phyloP scores from a whole-genome alignment of 2,329 filamentous ascomycete genomes.

The Tolypocladium nubicola region DNA sequence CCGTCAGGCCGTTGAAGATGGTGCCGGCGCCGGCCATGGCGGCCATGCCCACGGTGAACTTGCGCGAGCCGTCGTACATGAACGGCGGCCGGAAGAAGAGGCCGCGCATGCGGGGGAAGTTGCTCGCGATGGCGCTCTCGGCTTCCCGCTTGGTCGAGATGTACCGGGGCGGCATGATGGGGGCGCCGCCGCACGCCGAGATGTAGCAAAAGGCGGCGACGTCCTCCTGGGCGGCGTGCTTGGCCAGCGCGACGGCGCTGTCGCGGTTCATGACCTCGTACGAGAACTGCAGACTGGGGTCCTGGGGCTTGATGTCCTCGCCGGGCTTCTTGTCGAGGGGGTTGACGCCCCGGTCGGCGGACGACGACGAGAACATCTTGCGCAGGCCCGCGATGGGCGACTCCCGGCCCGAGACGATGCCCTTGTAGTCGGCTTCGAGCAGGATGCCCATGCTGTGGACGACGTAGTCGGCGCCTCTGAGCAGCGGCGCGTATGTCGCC shows the following conservation, averaged over 20 bases:
- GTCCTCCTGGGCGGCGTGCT: slow-evolving; percentile 56
- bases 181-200: slow-evolving; percentile 77
- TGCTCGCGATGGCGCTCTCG: slow-evolving; percentile 61
- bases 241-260: slow-evolving; percentile 70
- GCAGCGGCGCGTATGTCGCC: slow-evolving; percentile 63
- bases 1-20: slow-evolving; percentile 66
- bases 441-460: slow-evolving; percentile 95
- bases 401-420: slow-evolving; percentile 72
- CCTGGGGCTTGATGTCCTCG: slow-evolving; percentile 52
- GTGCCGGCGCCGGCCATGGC: slow-evolving; percentile 64
- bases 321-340: slow-evolving; percentile 53
- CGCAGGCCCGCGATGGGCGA: slow-evolving; percentile 69
- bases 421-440: slow-evolving; percentile 96
- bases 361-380: slow-evolving; percentile 63
- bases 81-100: slow-evolving; percentile 81
- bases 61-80: slow-evolving; percentile 75
- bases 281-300: slow-evolving; percentile 67
- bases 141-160: slow-evolving; percentile 88
- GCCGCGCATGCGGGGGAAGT: slow-evolving; percentile 65
- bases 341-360: slow-evolving; percentile 54
- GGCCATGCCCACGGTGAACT: slow-evolving; percentile 77
- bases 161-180: slow-evolving; percentile 75
- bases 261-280: slow-evolving; percentile 98
- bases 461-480: slow-evolving; percentile 71
- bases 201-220: slow-evolving; percentile 74